A percentile compares a stretch with the other conserved stretches of the same genome.
Evolutionary conservation across 495 filamentous ascomycete genomes (phyloP).

Genomic region (Friedmanniomyces simplex): DNA sequence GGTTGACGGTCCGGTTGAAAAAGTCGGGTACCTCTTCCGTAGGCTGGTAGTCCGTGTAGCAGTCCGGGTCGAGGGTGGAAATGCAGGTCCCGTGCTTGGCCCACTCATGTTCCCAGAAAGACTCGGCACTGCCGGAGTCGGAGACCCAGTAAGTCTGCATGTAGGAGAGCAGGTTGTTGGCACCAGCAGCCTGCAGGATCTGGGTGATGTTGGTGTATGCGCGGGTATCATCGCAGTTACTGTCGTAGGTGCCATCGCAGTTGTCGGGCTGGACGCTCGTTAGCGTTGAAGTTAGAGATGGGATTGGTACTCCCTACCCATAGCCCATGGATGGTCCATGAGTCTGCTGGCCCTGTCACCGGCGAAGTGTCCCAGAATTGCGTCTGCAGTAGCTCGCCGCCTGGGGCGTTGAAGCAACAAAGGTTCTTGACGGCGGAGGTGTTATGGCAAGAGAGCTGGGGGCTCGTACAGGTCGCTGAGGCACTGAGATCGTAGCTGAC

Average conservation of each 20-base stretch:
- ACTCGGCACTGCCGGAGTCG: slow-evolving; percentile 51
- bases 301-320: slow-evolving; percentile 35
- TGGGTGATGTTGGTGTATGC: slow-evolving; percentile 60
- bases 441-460: slow-evolving; percentile 50
- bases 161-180: slow-evolving; percentile 51
- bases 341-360: slow-evolving; percentile 58
- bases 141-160: slow-evolving; percentile 77
- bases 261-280: slow-evolving; percentile 51
- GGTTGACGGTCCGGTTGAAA: slow-evolving; percentile 46
- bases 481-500: slow-evolving; percentile 3
- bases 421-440: slow-evolving; percentile 38
- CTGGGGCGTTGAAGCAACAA: slow-evolving; percentile 71
- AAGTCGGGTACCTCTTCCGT: slow-evolving; percentile 53
- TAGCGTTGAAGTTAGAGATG: background rate
- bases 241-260: slow-evolving; percentile 70
- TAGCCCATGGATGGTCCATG: slow-evolving; percentile 84
- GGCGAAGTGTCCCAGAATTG: slow-evolving; percentile 80
- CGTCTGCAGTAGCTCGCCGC: slow-evolving; percentile 67
- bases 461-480: slow-evolving; percentile 33
- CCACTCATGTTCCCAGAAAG: slow-evolving; percentile 81
- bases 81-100: slow-evolving; percentile 71
- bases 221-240: slow-evolving; percentile 58
- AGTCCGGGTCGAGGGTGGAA: slow-evolving; percentile 57
- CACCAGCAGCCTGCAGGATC: slow-evolving; percentile 52
- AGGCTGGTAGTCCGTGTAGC: slow-evolving; percentile 56